Conservation (phyloP, 306 rosid genomes). For the Bauhinia variegata region DNA sequence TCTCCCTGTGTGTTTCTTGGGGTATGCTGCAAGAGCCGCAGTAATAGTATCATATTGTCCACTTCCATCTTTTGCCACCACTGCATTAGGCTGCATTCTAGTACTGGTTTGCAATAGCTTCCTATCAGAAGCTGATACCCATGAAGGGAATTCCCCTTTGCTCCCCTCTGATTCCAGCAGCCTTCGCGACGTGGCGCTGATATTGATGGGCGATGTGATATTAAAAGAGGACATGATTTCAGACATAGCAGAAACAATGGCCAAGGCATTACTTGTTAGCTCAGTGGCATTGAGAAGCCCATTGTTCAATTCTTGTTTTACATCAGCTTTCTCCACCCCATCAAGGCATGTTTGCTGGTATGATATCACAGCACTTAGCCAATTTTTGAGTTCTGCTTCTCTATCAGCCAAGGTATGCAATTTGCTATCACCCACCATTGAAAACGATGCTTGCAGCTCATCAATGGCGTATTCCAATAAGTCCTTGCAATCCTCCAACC, state of each 20-base stretch:
- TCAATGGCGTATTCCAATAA: conserved; percentile 41
- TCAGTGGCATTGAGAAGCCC: conserved; percentile 22
- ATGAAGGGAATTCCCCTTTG: conserved; percentile 42
- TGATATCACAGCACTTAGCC: conserved; percentile 56
- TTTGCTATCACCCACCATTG: conserved; percentile 35
- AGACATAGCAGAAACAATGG: conserved; percentile 40
- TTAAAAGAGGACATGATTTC: conserved; percentile 13
- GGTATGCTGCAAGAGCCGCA: conserved; percentile 55
- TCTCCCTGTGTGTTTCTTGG: conserved; percentile 38
- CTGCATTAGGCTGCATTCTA: conserved; percentile 37
- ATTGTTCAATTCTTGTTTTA: conserved; percentile 18
- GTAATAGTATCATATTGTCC: conserved; percentile 49
- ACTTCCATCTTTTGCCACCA: conserved; percentile 64
- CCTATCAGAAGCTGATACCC: conserved; percentile 47
- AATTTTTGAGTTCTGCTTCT: conserved; percentile 40
- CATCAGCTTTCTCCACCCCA: conserved; percentile 6
- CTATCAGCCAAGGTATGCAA: conserved; percentile 35
- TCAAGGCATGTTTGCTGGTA: conserved; percentile 54
- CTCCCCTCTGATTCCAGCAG: conserved; percentile 33
- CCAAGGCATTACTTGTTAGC: conserved; percentile 58
- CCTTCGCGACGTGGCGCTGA: conserved; percentile 22
- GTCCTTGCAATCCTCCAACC: conserved; percentile 53
- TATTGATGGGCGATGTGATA: conserved; percentile 32
- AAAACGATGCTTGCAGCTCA: conserved; percentile 39
- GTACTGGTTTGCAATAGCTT: conserved; percentile 38